Percentiles rank a stretch among this genome's conserved stretches.
These are phyloP conservation scores for Metarhizium anisopliae DNA, from an alignment of 2,329 filamentous ascomycete species.

Conservation along the genomic window DNA sequence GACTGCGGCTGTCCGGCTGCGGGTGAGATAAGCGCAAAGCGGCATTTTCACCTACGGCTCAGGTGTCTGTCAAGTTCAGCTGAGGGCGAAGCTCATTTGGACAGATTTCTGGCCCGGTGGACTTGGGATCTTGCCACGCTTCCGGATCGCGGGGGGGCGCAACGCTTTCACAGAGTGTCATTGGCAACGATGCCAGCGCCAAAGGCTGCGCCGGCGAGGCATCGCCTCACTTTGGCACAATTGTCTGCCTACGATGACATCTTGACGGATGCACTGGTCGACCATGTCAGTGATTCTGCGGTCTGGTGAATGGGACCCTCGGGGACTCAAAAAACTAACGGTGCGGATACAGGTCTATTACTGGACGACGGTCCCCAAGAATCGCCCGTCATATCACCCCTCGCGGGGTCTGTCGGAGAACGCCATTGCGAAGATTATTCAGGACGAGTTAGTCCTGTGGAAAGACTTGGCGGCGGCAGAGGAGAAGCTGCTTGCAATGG, in stretches of 20 bases:
- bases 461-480: constrained; percentile 67
- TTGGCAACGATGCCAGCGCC: constrained; percentile 25
- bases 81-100: neutral
- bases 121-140: neutral
- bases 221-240: constrained; percentile 75
- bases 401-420: constrained; percentile 67
- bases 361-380: constrained; percentile 95
- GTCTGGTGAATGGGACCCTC: neutral
- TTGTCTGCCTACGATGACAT: constrained; percentile 92
- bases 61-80: neutral
- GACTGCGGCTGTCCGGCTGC: neutral
- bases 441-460: constrained; percentile 60
- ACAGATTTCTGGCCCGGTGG: neutral
- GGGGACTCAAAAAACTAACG: constrained; percentile 7
- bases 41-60: neutral
- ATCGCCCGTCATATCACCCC: constrained; percentile 75
- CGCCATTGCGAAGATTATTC: constrained; percentile 52
- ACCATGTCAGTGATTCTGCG: constrained; percentile 60
- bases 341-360: constrained; percentile 66
- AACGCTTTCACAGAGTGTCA: neutral
- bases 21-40: neutral
- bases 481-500: constrained; percentile 59
- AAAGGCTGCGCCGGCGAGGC: constrained; percentile 37
- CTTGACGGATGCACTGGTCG: constrained; percentile 86
- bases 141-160: neutral